Evolutionary conservation across 192 early-diverging fungal genomes (phyloP), one percentile per base, ranked within the genome.

Genomic region (Podila epicladia): DNA sequence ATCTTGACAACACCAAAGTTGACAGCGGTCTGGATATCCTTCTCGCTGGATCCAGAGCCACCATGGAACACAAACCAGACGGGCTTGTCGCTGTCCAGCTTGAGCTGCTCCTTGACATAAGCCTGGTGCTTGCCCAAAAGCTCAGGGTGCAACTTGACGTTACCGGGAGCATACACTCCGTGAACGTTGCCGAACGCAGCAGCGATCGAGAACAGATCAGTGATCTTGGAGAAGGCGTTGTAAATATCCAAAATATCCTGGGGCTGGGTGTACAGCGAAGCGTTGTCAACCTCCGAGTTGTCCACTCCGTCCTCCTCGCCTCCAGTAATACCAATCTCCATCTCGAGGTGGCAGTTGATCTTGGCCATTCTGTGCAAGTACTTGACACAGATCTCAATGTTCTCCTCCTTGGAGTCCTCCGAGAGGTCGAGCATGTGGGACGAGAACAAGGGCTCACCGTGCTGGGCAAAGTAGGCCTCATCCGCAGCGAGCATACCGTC

Each of bases 261-360:
- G 20, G 96, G 96, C 82, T 96, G 95, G 17, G 96, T 96, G 89
- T 97, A 97, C 12, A 97, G 90, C 29, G 91, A 73, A 63, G 91
- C 88, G 82, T 95, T 96, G 82, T 97, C 96, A 59, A 96, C 95
- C 38, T 88, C 85, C 80, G 93, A 92, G 89, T 97, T 97, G 90
- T 97, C 94, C 68, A 97, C 96, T 83, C 96, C 96, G 78, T 97
- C 96, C 84, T 97, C 96, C 87, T 97, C 96, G 71, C 96, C 96
- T 83, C 96, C 96, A 28, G 95, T 97, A 77, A 97, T 95, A 84
- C 96, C 96, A 65, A 97, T 97, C 88, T 97, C 96, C 94, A 97
- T 97, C 88, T 97, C 96, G 61, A 97, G 89, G 65, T 94, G 88
- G 66, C 89, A 89, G 82, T 93, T 92, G 72, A 97, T 94, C 31